A percentile compares a stretch with the other conserved stretches of the same genome.
phyloP scores from a whole-genome alignment of 768 basidiomycete genomes.

The Cystobasidium tubakii region DNA sequence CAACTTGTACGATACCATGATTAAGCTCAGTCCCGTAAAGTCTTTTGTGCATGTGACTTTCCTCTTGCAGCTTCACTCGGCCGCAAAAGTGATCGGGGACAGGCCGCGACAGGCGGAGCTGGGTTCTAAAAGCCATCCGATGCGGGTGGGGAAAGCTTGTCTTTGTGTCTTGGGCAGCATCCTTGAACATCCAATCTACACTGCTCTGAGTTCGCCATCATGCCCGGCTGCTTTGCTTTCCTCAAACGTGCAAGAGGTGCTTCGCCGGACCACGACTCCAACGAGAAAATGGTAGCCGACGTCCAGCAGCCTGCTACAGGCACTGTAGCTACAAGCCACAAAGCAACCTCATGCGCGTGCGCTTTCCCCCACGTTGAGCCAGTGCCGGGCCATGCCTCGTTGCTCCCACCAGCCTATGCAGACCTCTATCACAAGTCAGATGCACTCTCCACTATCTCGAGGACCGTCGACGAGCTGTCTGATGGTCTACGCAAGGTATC shows the following conservation, averaged over 20 bases:
- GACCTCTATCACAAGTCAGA: constrained; percentile 20
- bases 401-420: constrained; percentile 7
- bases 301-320: background rate
- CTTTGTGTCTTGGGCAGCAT: too few relatives aligned
- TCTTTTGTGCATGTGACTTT: too few relatives aligned
- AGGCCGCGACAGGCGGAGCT: too few relatives aligned
- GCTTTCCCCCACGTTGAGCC: constrained; percentile 1
- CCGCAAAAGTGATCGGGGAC: too few relatives aligned
- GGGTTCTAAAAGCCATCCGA: too few relatives aligned
- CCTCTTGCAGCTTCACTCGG: too few relatives aligned
- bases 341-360: constrained; percentile 19
- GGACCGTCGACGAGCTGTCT: constrained; percentile 18
- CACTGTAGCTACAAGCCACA: background rate
- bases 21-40: too few relatives aligned
- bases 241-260: background rate
- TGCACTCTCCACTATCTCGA: constrained; percentile 22
- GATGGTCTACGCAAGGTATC: constrained; percentile 14
- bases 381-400: background rate
- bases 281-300: background rate
- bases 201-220: background rate
- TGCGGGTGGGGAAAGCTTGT: too few relatives aligned
- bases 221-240: constrained; percentile 33
- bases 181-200: too few relatives aligned
- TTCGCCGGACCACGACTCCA: background rate
- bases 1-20: too few relatives aligned